These are phyloP conservation scores for Colletotrichum tofieldiae DNA, from an alignment of 2,329 filamentous ascomycete genomes.

Conservation along the genomic window DNA sequence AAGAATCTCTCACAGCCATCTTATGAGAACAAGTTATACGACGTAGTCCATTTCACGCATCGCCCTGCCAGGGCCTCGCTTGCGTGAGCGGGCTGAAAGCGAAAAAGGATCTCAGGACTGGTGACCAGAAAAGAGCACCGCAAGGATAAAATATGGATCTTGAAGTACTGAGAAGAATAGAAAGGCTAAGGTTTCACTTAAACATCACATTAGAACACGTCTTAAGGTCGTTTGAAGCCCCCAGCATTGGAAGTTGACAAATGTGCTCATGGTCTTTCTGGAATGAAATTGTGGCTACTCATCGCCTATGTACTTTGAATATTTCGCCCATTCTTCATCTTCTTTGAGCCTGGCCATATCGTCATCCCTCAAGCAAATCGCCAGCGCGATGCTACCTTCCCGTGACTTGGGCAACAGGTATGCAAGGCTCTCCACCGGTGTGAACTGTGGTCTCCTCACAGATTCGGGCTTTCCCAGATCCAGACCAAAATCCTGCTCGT, in stretches of 20 bases:
- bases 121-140: neutral
- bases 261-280: neutral
- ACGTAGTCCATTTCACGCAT: too few species aligned
- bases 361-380: conserved; percentile 62
- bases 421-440: conserved; percentile 61
- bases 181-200: neutral
- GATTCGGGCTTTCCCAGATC: conserved; percentile 62
- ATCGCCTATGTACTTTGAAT: conserved; percentile 55
- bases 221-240: neutral
- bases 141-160: neutral
- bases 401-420: conserved; percentile 64
- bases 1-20: too few species aligned
- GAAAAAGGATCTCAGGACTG: neutral
- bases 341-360: conserved; percentile 61
- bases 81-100: too few species aligned
- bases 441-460: conserved; percentile 65
- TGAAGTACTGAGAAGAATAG: too few species aligned
- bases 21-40: too few species aligned
- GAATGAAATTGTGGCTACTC: neutral
- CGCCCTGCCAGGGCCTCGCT: too few species aligned
- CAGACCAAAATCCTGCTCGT: conserved; percentile 63
- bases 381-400: conserved; percentile 61
- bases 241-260: neutral
- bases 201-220: neutral
- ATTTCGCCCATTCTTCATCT: conserved; percentile 60